phyloP scores from a whole-genome alignment of 257 asterid species.

The Solanum appendiculatum region DNA sequence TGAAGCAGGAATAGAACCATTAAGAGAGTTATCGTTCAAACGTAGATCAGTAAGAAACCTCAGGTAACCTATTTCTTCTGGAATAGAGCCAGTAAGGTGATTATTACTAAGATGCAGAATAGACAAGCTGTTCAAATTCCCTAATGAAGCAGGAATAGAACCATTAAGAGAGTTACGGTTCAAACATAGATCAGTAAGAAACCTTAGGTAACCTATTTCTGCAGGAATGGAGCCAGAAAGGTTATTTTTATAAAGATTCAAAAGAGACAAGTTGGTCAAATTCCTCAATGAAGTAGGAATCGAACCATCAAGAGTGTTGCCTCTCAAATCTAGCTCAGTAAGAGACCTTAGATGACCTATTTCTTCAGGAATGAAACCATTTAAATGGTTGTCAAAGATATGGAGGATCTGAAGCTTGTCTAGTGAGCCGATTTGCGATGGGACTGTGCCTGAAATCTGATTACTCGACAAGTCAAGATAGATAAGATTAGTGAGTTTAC shows the following conservation, averaged over 20 bases:
- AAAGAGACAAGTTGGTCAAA: neutral
- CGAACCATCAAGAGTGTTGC: neutral
- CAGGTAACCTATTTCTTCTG: neutral
- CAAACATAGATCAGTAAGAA: no score
- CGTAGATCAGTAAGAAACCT: neutral
- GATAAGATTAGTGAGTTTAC: neutral
- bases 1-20: neutral
- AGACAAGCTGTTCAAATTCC: no score
- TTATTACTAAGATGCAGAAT: accelerated
- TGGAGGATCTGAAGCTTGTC: neutral
- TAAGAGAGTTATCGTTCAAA: no score
- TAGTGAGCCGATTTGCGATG: neutral
- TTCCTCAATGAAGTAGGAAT: neutral
- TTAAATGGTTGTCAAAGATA: neutral
- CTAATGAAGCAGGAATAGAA: no score
- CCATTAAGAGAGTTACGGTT: no score
- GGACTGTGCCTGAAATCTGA: neutral
- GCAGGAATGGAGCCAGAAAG: no score
- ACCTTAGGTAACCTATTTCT: no score
- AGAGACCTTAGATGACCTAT: neutral
- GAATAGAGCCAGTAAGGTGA: no score
- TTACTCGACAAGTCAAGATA: neutral
- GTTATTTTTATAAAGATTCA: no score
- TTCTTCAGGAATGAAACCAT: neutral
- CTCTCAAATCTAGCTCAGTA: neutral